A percentile compares a stretch with the other conserved stretches of the same genome.
phyloP scores from a whole-genome alignment of 1,284 basidiomycete genomes.

The Papiliotrema nemorosa region DNA sequence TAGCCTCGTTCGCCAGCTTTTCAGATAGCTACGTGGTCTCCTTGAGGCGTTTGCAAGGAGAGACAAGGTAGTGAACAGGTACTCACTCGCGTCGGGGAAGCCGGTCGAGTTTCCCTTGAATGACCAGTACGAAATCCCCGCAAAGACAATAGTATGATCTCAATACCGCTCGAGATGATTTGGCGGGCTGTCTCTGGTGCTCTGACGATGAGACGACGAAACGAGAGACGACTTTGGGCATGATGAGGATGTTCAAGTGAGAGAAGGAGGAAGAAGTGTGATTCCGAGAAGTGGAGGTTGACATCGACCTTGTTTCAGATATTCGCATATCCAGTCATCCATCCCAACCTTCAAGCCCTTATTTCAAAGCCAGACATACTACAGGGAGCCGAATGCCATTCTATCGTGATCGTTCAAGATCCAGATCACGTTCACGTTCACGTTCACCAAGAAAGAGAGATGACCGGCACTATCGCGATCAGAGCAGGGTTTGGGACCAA shows the following conservation, averaged over 20 bases:
- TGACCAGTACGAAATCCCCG: slow-evolving; percentile 49
- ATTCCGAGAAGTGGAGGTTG: not conserved
- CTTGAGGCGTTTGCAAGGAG: too few relatives aligned
- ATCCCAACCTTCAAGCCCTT: too few relatives aligned
- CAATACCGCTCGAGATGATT: slow-evolving; percentile 43
- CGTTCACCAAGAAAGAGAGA: too few relatives aligned
- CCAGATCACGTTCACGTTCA: too few relatives aligned
- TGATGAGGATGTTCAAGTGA: slow-evolving; percentile 9
- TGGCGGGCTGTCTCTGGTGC: slow-evolving; percentile 32
- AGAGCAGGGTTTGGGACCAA: too few relatives aligned
- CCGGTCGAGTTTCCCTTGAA: slow-evolving; percentile 46
- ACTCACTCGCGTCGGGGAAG: slow-evolving; percentile 43
- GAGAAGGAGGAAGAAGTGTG: not conserved
- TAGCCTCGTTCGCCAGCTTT: not conserved
- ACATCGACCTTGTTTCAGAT: not conserved
- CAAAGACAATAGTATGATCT: slow-evolving; percentile 51
- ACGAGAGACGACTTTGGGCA: slow-evolving; percentile 49
- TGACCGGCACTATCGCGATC: too few relatives aligned
- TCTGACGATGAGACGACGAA: slow-evolving; percentile 47
- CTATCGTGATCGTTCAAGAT: too few relatives aligned
- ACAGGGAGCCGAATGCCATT: too few relatives aligned
- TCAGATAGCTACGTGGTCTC: too few relatives aligned
- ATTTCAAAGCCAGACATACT: too few relatives aligned
- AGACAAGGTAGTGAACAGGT: too few relatives aligned
- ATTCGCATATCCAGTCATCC: too few relatives aligned